Evolutionary conservation across 768 basidiomycete species (phyloP).

Genomic region (Hirschioporus abietinus): DNA sequence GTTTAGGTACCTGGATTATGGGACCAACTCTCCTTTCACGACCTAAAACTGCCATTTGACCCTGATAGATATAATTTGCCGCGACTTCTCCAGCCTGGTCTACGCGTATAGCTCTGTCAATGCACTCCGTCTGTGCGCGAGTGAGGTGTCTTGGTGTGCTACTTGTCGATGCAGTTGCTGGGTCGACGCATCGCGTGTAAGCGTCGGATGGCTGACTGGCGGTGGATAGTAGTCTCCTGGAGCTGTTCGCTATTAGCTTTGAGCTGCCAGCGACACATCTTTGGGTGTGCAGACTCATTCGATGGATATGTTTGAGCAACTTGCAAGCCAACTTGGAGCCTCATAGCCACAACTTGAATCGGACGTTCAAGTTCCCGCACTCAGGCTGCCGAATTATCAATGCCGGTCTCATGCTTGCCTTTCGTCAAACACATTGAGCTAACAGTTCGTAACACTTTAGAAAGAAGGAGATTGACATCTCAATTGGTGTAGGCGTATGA

Average conservation of each 20-base stretch:
- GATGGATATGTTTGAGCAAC: background rate
- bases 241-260: background rate
- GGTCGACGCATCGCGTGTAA: background rate
- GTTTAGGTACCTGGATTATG: slow-evolving; percentile 60
- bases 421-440: too few species aligned
- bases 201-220: slow-evolving; percentile 6
- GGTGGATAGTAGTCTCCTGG: slow-evolving; percentile 31
- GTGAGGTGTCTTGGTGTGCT: slow-evolving; percentile 50
- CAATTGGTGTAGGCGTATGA: too few species aligned
- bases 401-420: too few species aligned
- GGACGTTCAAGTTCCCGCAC: too few species aligned
- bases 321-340: too few species aligned
- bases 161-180: background rate
- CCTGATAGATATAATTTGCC: slow-evolving; percentile 92
- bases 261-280: background rate
- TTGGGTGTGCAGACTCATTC: background rate
- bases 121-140: slow-evolving; percentile 37
- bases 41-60: slow-evolving; percentile 74
- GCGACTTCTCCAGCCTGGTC: slow-evolving; percentile 96
- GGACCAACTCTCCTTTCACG: slow-evolving; percentile 48
- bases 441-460: too few species aligned
- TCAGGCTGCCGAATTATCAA: too few species aligned
- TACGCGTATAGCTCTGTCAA: slow-evolving; percentile 75
- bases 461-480: too few species aligned
- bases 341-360: too few species aligned